Evolutionary conservation across 2,329 filamentous ascomycete species (phyloP), one percentile per base, ranked within the genome.

Genomic region (Dothidotthia symphoricarpi): DNA sequence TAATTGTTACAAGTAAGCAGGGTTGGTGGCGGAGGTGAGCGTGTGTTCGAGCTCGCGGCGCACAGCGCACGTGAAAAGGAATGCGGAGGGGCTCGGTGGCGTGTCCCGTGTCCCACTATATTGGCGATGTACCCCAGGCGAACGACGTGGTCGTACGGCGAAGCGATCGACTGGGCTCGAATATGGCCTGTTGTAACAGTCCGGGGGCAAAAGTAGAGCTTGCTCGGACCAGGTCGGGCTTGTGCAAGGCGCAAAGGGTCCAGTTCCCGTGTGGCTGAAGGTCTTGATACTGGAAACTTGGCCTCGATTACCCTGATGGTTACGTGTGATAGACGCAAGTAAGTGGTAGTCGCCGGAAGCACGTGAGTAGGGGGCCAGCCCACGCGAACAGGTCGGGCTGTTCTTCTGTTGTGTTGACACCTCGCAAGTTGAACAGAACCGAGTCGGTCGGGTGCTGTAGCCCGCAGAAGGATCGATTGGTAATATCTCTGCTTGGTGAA

Each of bases 41-140:
- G 41, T 36, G 43, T 44, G 36, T 50, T 45, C 44, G 39, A 47
- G 16, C 42, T 51, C 28, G 39, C 32, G 37, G 44, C 42, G 43
- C 45, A 49, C 50, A 28, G 41, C 41, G 54, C 60, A 63, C 55
- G 56, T 60, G 56, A 45, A 46, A 46, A 41, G 30, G 33, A 37
- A 31, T 49, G 51, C 48, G 41, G 56, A 53, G 49, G 51, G 53
- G 54, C 42, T 49, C 43, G 42, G 47, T 54, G 54, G 51, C 48
- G 49, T 37, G 41, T 48, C 42, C 43, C 43, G 46, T 43, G 44
- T 22, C 19, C 19, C 19, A 22, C 19, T 36, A 37, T 43, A 34
- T 31, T 43, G 40, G 45, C 45, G 38, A 45, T 31, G 36, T 45
- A 37, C 41, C 41, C 45, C 39, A 47, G 39, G 39, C 47, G 38